These are phyloP conservation scores for Agaricus bisporus DNA, from an alignment of 768 basidiomycete species.

Conservation along the genomic window DNA sequence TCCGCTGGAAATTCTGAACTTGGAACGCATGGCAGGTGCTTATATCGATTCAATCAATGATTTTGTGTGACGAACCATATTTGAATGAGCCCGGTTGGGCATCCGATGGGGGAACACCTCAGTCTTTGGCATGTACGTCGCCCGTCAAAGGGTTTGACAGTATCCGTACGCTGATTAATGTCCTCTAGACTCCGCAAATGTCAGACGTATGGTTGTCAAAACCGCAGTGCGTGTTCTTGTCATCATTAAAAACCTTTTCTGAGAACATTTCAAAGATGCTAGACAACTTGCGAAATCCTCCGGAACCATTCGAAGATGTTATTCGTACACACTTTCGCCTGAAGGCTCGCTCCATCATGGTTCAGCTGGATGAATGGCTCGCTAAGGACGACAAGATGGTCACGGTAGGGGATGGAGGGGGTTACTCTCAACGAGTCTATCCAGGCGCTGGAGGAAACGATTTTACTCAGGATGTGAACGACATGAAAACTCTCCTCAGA, in stretches of 20 bases:
- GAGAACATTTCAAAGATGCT: conserved; percentile 55
- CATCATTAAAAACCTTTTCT: background rate
- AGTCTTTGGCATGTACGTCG: conserved; percentile 71
- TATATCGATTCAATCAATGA: conserved; percentile 96
- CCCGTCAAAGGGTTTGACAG: background rate
- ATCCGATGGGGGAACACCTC: conserved; percentile 59
- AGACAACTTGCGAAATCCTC: conserved; percentile 72
- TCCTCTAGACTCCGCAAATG: conserved; percentile 76
- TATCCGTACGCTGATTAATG: background rate
- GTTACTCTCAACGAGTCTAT: conserved; percentile 19
- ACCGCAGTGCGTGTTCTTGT: conserved; percentile 56
- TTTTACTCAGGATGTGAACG: conserved; percentile 64
- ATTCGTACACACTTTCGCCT: conserved; percentile 88
- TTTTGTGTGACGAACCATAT: conserved; percentile 90
- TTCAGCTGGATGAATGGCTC: conserved; percentile 80
- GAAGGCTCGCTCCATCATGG: conserved; percentile 63
- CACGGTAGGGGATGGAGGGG: conserved; percentile 50
- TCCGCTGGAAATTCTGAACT: conserved; percentile 14
- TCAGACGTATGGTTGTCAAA: conserved; percentile 86
- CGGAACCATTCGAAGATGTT: conserved; percentile 81
- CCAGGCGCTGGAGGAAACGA: conserved; percentile 46
- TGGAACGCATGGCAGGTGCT: conserved; percentile 63
- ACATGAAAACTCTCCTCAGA: conserved; percentile 56
- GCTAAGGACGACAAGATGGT: conserved; percentile 64
- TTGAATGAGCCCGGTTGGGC: conserved; percentile 92